Percentiles rank a stretch among this genome's conserved stretches.
Evolutionary conservation across 257 asterid species (phyloP).

Genomic region (Plantago elongata): DNA sequence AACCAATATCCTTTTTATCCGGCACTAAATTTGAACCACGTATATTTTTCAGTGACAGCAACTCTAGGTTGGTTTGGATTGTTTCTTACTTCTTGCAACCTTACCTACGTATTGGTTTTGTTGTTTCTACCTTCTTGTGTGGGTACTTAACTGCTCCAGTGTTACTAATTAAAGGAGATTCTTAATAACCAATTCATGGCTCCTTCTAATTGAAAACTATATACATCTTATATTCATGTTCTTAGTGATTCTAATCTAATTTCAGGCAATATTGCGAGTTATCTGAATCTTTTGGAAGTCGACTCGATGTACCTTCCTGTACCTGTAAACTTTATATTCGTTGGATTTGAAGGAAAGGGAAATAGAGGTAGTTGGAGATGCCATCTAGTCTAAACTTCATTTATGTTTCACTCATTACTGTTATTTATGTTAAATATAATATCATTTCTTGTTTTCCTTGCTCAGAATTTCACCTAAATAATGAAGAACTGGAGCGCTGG

Average conservation of each 20-base stretch:
- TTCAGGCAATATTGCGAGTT: constrained; percentile 76
- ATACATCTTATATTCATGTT: constrained; percentile 15
- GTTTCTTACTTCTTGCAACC: not conserved
- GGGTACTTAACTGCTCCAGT: constrained; percentile 1
- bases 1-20: too few relatives aligned
- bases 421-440: constrained; percentile 4
- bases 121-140: not conserved
- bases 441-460: constrained; percentile 18
- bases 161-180: not conserved
- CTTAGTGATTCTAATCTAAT: constrained; percentile 22
- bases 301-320: constrained; percentile 85
- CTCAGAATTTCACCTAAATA: constrained; percentile 70
- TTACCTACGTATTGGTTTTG: constrained; percentile 12
- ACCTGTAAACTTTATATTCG: constrained; percentile 87
- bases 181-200: constrained; percentile 16
- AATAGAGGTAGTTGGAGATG: constrained; percentile 58
- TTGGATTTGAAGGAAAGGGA: constrained; percentile 97
- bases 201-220: constrained; percentile 4
- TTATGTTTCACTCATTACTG: not conserved
- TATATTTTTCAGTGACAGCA: too few relatives aligned
- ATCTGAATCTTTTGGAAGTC: constrained; percentile 88
- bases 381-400: constrained; percentile 9
- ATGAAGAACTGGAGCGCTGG: constrained; percentile 94
- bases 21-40: too few relatives aligned
- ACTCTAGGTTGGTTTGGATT: not conserved